phyloP scores from a whole-genome alignment of 2,329 filamentous ascomycete species.

The Diaporthe eres region DNA sequence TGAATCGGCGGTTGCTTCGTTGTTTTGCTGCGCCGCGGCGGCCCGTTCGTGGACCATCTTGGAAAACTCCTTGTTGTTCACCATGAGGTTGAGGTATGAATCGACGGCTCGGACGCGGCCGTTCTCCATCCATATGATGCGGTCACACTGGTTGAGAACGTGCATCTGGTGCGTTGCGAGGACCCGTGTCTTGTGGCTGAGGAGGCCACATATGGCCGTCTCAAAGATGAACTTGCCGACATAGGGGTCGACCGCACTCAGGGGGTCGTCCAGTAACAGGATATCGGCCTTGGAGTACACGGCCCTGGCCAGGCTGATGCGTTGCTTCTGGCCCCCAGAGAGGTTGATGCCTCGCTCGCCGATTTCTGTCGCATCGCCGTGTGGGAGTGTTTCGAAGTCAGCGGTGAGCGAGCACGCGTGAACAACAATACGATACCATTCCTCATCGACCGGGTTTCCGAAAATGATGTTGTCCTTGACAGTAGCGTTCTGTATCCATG shows the following conservation, averaged over 20 bases:
- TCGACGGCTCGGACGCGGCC: conserved; percentile 88
- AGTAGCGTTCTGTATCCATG: conserved; percentile 96
- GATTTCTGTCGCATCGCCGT: conserved; percentile 91
- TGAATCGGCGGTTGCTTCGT: conserved; percentile 11
- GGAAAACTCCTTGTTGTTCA: conserved; percentile 79
- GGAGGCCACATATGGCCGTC: conserved; percentile 82
- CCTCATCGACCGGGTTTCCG: conserved; percentile 80
- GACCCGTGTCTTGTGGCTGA: conserved; percentile 91
- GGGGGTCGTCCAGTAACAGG: conserved; percentile 78
- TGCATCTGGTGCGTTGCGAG: conserved; percentile 96
- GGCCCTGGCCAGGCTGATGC: conserved; percentile 90
- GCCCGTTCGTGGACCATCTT: conserved; percentile 12
- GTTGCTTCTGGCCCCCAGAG: conserved; percentile 94
- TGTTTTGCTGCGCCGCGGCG: not conserved
- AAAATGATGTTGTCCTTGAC: conserved; percentile 93
- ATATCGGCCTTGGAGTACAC: conserved; percentile 80
- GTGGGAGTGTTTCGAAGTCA: conserved; percentile 93
- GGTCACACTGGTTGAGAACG: conserved; percentile 87
- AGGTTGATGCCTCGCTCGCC: conserved; percentile 96
- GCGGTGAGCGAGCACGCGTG: conserved; percentile 65
- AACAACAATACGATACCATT: conserved; percentile 88
- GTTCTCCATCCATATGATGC: conserved; percentile 89
- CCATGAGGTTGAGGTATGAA: conserved; percentile 91
- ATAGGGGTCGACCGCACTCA: conserved; percentile 79
- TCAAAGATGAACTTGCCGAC: conserved; percentile 88